A percentile compares a stretch with the other conserved stretches of the same genome.
These are phyloP conservation scores for Cytospora paraplurivora DNA, from an alignment of 2,329 filamentous ascomycete genomes.

Conservation along the genomic window DNA sequence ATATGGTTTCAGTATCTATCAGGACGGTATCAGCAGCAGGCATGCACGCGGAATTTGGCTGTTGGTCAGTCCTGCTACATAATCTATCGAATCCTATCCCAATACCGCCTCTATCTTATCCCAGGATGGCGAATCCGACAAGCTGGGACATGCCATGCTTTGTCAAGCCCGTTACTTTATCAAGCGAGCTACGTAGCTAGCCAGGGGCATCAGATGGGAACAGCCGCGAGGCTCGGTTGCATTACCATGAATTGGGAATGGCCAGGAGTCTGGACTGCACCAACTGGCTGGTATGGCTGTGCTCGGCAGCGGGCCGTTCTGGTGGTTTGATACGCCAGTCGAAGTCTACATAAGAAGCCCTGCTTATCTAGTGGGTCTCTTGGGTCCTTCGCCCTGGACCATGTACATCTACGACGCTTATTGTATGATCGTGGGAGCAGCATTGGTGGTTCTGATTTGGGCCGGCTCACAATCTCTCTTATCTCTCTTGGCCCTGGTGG, in stretches of 20 bases:
- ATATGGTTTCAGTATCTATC: not conserved
- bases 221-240: not conserved
- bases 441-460: not conserved
- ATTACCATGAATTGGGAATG: constrained; percentile 11
- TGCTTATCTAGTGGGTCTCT: constrained; percentile 19
- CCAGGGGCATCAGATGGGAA: not conserved
- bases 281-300: not conserved
- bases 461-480: not conserved
- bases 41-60: not conserved
- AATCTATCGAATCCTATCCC: constrained; percentile 11
- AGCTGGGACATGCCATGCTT: constrained; percentile 21
- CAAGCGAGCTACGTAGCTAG: not conserved
- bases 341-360: constrained; percentile 9
- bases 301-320: constrained; percentile 11
- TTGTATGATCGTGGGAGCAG: constrained; percentile 12
- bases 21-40: not conserved
- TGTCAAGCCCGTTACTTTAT: constrained; percentile 17
- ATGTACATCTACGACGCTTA: not conserved
- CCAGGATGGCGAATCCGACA: not conserved
- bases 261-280: constrained; percentile 9
- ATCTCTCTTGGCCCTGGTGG: constrained; percentile 2
- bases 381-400: constrained; percentile 15
- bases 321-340: constrained; percentile 7
- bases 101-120: constrained; percentile 5
- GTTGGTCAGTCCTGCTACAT: constrained; percentile 11